A percentile compares a stretch with the other conserved stretches of the same genome.
Evolutionary conservation across 2,329 filamentous ascomycete genomes (phyloP).

Genomic region (Diaporthe australafricana): DNA sequence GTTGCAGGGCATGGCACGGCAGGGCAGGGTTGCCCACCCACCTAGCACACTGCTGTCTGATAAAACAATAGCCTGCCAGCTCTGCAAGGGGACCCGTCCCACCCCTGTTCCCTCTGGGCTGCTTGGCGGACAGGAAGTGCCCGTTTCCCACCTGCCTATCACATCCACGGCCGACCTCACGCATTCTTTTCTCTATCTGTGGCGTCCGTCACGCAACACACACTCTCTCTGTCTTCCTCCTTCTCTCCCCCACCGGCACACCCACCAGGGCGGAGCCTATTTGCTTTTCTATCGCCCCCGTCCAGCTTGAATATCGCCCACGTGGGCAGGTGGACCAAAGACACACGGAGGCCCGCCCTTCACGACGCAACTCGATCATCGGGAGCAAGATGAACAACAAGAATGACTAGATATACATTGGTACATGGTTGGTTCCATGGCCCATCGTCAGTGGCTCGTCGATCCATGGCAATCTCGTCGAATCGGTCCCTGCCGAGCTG

Average conservation of each 20-base stretch:
- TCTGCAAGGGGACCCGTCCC: not conserved
- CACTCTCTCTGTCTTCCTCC: too few relatives aligned
- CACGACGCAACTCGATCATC: not conserved
- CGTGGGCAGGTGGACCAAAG: conserved; percentile 11
- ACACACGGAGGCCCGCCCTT: not conserved
- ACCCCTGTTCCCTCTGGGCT: not conserved
- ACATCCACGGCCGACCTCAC: not conserved
- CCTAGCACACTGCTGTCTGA: not conserved
- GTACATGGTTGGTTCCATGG: not conserved
- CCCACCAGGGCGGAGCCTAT: too few relatives aligned
- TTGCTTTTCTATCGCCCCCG: conserved; percentile 8
- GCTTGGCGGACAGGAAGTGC: conserved; percentile 4
- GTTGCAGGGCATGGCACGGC: not conserved
- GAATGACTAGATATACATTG: too few relatives aligned
- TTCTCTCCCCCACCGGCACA: too few relatives aligned
- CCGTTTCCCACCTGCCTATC: conserved; percentile 15
- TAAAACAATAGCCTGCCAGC: conserved; percentile 15
- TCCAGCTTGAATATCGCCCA: not conserved
- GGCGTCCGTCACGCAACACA: conserved; percentile 3
- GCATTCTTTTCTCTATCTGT: not conserved
- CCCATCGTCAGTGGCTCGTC: not conserved
- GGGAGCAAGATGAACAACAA: too few relatives aligned
- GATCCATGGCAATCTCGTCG: not conserved
- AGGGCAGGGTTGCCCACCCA: not conserved
- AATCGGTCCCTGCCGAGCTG: conserved; percentile 24